These are phyloP conservation scores for Bruguiera parviflora DNA, from an alignment of 345 rosid species.

Conservation along the genomic window DNA sequence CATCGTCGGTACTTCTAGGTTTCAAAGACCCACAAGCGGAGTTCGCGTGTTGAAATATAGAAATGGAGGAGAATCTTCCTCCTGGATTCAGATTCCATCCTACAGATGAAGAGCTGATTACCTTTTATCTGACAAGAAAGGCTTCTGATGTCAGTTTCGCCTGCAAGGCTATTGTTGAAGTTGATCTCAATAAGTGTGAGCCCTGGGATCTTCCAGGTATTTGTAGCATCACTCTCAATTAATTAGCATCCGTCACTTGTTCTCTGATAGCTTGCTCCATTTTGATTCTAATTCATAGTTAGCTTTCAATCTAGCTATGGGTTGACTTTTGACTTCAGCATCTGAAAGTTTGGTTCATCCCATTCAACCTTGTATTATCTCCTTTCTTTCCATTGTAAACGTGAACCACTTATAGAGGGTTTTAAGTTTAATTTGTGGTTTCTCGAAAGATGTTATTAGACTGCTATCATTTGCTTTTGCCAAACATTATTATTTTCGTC, in stretches of 20 bases:
- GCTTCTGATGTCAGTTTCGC: conserved; percentile 61
- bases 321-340: not conserved
- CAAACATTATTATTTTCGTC: not conserved
- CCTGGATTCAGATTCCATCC: conserved; percentile 99
- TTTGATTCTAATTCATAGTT: not conserved
- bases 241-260: not conserved
- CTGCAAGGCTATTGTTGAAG: conserved; percentile 79
- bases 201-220: conserved; percentile 99
- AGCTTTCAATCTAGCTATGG: not conserved
- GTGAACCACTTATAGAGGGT: not conserved
- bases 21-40: not conserved
- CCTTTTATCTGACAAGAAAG: conserved; percentile 62
- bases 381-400: not conserved
- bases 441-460: not conserved
- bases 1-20: not conserved
- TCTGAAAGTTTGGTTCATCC: not conserved
- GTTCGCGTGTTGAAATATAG: not conserved
- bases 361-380: not conserved
- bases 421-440: not conserved
- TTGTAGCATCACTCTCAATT: no score
- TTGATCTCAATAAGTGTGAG: conserved; percentile 94
- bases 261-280: not conserved
- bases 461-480: not conserved
- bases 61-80: conserved; percentile 83
- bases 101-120: conserved; percentile 94